Evolutionary conservation across 192 early-diverging fungal species (phyloP).

Genomic region (Phycomyces blakesleeanus): DNA sequence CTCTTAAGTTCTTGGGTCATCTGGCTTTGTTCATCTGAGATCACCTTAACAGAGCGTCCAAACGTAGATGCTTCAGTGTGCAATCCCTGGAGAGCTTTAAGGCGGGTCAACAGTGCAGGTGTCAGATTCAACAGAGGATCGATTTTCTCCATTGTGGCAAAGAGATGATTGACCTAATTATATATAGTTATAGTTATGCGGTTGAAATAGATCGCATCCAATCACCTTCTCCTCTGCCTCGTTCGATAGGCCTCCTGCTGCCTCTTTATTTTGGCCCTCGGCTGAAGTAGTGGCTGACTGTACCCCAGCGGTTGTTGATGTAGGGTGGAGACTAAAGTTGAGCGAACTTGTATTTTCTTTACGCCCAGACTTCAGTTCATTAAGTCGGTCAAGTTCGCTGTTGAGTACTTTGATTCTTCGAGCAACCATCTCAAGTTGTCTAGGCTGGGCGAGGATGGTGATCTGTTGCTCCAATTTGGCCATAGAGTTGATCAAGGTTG

Average conservation of each 20-base stretch:
- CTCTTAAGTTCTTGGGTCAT: conserved; percentile 63
- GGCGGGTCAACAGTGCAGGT: conserved; percentile 71
- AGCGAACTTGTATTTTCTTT: conserved; percentile 16
- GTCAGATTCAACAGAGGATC: conserved; percentile 78
- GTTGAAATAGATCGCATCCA: background rate
- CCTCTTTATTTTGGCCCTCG: background rate
- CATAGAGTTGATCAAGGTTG: conserved; percentile 53
- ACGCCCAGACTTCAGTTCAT: conserved; percentile 54
- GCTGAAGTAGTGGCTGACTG: background rate
- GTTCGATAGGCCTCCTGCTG: background rate
- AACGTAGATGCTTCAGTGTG: conserved; percentile 82
- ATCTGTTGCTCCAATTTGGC: conserved; percentile 71
- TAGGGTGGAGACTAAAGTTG: conserved; percentile 1
- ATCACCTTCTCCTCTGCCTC: conserved; percentile 42
- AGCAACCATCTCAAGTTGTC: conserved; percentile 61
- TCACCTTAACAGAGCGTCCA: conserved; percentile 66
- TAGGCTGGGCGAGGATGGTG: conserved; percentile 64
- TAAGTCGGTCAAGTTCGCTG: conserved; percentile 63
- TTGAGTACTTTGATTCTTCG: conserved; percentile 59
- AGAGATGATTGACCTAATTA: conserved; percentile 60
- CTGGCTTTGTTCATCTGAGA: conserved; percentile 64
- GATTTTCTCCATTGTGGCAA: conserved; percentile 63
- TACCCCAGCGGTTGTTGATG: background rate
- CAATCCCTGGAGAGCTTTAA: conserved; percentile 73
- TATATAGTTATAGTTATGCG: background rate